phyloP scores from a whole-genome alignment of 73 alveolate genomes.

The Paramecium pentaurelia region DNA sequence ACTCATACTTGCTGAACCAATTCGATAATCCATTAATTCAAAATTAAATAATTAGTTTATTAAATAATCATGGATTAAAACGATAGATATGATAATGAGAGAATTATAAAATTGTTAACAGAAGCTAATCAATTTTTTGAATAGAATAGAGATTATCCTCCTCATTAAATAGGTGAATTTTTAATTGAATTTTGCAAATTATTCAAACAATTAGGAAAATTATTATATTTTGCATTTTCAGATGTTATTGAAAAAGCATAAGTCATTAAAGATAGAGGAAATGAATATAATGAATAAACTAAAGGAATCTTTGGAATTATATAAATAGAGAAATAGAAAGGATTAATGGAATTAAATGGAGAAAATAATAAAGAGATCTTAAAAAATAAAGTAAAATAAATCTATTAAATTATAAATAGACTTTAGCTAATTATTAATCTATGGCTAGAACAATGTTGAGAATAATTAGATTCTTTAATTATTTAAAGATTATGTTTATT shows the following conservation, averaged over 20 bases:
- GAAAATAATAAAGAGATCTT: constrained; percentile 20
- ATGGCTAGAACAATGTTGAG: constrained; percentile 46
- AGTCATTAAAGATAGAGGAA: constrained; percentile 32
- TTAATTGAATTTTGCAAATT: constrained; percentile 27
- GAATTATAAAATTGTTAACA: not conserved
- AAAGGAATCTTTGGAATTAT: constrained; percentile 33
- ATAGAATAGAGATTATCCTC: constrained; percentile 34
- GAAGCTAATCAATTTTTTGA: not conserved
- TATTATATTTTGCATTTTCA: constrained; percentile 21
- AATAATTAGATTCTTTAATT: constrained; percentile 30
- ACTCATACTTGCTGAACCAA: constrained; percentile 20
- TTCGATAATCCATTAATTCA: constrained; percentile 26
- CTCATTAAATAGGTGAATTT: not conserved
- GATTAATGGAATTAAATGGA: constrained; percentile 42
- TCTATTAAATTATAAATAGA: not conserved
- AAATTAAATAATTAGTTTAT: not conserved
- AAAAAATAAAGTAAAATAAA: not conserved
- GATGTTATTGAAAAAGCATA: constrained; percentile 49
- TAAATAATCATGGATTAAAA: constrained; percentile 2
- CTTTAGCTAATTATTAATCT: constrained; percentile 8
- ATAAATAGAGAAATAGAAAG: constrained; percentile 11
- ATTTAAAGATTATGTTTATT: not conserved
- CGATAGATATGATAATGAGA: not conserved
- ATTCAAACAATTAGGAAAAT: constrained; percentile 1
- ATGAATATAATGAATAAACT: constrained; percentile 23